Conservation (phyloP, 345 rosid genomes). For the Moricandia moricandioides region DNA sequence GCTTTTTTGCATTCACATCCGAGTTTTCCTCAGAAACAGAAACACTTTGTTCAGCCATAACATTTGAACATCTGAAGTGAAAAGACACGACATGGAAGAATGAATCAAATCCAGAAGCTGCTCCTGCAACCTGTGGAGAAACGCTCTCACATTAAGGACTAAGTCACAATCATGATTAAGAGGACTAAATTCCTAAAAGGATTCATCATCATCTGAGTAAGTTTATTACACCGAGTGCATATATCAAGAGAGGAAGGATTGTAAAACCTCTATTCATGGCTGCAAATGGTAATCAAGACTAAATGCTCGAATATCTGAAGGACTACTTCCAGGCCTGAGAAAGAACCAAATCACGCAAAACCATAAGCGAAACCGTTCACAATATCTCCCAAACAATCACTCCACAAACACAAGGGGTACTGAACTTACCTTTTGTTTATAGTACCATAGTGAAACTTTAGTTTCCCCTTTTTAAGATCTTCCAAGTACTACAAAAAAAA, state of each 20-base stretch:
- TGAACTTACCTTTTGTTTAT: constrained; percentile 69
- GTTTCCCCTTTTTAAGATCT: constrained; percentile 63
- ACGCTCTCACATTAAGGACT: background rate
- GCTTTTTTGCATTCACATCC: constrained; percentile 20
- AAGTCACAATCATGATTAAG: background rate
- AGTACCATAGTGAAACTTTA: constrained; percentile 84
- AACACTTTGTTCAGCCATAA: constrained; percentile 14
- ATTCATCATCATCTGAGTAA: no score
- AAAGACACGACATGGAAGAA: background rate
- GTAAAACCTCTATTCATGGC: constrained; percentile 41
- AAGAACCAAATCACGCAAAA: background rate
- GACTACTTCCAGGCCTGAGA: constrained; percentile 85
- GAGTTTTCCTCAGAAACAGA: constrained; percentile 12
- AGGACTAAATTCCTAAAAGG: background rate
- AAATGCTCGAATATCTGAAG: constrained; percentile 78
- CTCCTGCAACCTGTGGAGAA: background rate
- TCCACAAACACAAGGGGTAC: background rate
- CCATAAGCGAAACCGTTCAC: background rate
- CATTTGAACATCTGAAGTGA: constrained; percentile 2
- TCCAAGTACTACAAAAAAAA: constrained; percentile 60
- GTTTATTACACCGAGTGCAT: background rate
- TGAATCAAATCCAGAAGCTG: constrained; percentile 5
- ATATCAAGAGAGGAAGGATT: background rate
- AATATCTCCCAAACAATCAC: background rate
- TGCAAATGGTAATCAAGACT: constrained; percentile 77